phyloP scores from a whole-genome alignment of 768 basidiomycete species.

The Termitomyces sp. region DNA sequence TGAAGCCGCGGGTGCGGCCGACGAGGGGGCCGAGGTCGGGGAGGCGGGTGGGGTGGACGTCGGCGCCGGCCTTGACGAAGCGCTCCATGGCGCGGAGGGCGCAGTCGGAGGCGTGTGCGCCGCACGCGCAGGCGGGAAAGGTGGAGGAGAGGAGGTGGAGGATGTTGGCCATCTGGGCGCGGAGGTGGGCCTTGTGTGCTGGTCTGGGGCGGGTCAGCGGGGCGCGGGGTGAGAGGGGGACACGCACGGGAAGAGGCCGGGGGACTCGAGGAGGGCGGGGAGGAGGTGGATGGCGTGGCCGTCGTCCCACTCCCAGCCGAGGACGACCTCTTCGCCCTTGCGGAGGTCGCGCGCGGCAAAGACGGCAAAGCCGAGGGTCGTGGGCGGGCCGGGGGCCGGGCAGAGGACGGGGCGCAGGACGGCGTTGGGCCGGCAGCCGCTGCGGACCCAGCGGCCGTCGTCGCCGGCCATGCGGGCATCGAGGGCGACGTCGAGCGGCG shows the following conservation, averaged over 20 bases:
- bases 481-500: conserved; percentile 72
- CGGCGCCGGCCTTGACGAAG: conserved; percentile 33
- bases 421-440: conserved; percentile 63
- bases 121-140: conserved; percentile 74
- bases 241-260: conserved; percentile 54
- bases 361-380: conserved; percentile 63
- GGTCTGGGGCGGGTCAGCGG: conserved; percentile 26
- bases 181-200: conserved; percentile 45
- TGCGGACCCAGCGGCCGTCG: conserved; percentile 55
- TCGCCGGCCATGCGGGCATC: conserved; percentile 73
- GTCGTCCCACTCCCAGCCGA: conserved; percentile 98
- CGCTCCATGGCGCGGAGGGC: conserved; percentile 57
- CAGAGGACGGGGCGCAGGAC: conserved; percentile 53
- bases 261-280: conserved; percentile 58
- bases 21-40: conserved; percentile 60
- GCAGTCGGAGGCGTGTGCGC: conserved; percentile 55
- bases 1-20: conserved; percentile 54
- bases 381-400: conserved; percentile 10
- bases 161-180: conserved; percentile 63
- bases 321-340: conserved; percentile 77
- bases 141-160: conserved; percentile 65
- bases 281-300: conserved; percentile 77
- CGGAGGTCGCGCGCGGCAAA: conserved; percentile 75
- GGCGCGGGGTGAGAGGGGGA: neutral
- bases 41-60: neutral